Evolutionary conservation across 2,329 filamentous ascomycete species (phyloP), one percentile per base, ranked within the genome.

Genomic region (Epichloe sibirici): DNA sequence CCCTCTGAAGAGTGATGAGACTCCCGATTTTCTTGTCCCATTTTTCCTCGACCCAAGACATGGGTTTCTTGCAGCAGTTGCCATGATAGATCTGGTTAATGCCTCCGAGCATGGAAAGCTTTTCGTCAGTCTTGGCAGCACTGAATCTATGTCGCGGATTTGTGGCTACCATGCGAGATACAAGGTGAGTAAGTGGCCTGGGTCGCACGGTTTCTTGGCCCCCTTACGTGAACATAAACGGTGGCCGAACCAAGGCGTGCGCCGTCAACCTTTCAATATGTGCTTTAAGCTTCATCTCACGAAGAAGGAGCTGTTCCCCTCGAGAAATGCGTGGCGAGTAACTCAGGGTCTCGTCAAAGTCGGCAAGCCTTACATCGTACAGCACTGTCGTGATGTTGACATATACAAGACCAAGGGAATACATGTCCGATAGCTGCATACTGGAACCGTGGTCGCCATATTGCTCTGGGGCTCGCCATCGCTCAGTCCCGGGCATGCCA

Each of bases 341-440:
- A 51, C 54, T 67, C 8, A 74, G 57, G 2, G 68, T 59, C 11
- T 65, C 62, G 17, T 75, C 68, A 55, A 72, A 74, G 9, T 69
- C 66, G 15, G 62, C 59, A 13, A 72, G 56, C 2, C 66, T 62
- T 9, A 62, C 67, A 37, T 70, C 64, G 56, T 75, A 73, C 0
- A 76, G 57, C 2, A 73, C 62, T 0, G 71, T 72, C 2, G 71
- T 66, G 15, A 75, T 68, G 54, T 69, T 72, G 6, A 75, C 60
- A 48, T 71, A 70, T 1, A 76, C 68, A 2, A 75, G 62, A 0
- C 74, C 74, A 3, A 76, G 66, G 2, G 72, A 74, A 56, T 73
- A 76, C 5, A 76, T 67, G 55, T 76, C 74, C 5, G 72, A 73
- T 1, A 70, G 62, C 54, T 72, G 68, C 71, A 75, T 74, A 43